Conservation (phyloP, 768 basidiomycete genomes). For the Phaeotremella skinneri region DNA sequence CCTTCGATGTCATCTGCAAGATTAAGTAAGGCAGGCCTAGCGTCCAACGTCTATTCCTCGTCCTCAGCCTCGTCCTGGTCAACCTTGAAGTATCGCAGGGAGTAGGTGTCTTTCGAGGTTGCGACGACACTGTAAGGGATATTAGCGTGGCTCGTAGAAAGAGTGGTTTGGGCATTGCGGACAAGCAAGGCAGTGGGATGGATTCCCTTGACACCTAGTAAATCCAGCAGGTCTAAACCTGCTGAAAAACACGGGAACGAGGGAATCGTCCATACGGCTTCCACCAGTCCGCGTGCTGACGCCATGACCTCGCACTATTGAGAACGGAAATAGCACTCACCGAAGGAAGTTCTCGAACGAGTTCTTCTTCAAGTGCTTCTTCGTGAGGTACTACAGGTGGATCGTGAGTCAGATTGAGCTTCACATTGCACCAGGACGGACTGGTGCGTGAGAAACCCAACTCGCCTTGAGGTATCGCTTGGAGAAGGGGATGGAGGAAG, state of each 20-base stretch:
- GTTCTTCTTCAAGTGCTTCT: constrained; percentile 99
- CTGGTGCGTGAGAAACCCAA: background rate
- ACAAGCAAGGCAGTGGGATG: too few species aligned
- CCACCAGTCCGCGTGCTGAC: too few species aligned
- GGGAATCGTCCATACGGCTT: too few species aligned
- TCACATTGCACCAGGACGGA: too few species aligned
- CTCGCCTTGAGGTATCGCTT: constrained; percentile 78
- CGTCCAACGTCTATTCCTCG: constrained; percentile 46
- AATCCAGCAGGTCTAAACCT: too few species aligned
- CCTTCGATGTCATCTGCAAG: too few species aligned
- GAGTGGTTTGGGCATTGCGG: too few species aligned
- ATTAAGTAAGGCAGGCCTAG: too few species aligned
- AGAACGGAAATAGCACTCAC: constrained; percentile 54
- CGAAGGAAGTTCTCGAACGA: constrained; percentile 91
- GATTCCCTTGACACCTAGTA: too few species aligned
- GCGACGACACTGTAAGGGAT: constrained; percentile 70
- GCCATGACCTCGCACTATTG: background rate
- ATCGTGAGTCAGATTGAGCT: constrained; percentile 1
- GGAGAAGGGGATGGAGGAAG: constrained; percentile 83
- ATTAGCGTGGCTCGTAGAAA: constrained; percentile 11
- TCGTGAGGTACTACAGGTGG: constrained; percentile 76
- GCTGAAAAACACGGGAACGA: too few species aligned
- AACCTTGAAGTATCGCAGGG: constrained; percentile 76
- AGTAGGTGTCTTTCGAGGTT: constrained; percentile 86
- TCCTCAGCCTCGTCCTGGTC: constrained; percentile 53